Base-by-base conservation (phyloP, 2,329 filamentous ascomycete genomes). In the Aspergillus brasiliensis region DNA sequence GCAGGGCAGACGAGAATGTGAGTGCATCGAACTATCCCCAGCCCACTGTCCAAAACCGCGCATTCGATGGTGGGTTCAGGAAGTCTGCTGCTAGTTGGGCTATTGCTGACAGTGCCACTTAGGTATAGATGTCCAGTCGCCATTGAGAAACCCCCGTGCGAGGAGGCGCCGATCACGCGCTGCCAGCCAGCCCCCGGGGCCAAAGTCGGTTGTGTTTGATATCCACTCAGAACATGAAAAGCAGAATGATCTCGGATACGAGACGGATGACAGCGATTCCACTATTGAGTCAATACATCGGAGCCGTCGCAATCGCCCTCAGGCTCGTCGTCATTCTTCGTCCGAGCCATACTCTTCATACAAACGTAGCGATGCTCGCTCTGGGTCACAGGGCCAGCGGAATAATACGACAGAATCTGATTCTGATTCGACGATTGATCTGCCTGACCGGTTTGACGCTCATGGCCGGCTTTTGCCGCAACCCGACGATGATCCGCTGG, bases 1-100 rank as follows among this genome's bases (percentile, higher is more conserved):
- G 74, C 62, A 72, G 77, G 65, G 75, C 73, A 60, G 79, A 81
- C 72, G 80, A 82, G 70, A 82, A 81, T 80, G 80, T 82, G 79
- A 82, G 80, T 81, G 72, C 69, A 65, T 64, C 65, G 64, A 71
- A 69, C 64, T 69, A 68, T 69, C 66, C 67, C 71, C 71, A 69
- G 66, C 64, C 71, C 69, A 68, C 69, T 71, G 70, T 74, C 70
- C 68, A 73, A 69, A 67, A 72, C 67, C 72, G 70, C 67, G 65
- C 66, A 67, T 64, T 71, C 66, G 71, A 78, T 76, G 78, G 78
- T 80, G 78, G 73, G 78, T 81, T 74, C 63, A 62, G 53, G 64
- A 66, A 27, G 40, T 64, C 59, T 57, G 49, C 34, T 44, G n/a
- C 23, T 54, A 38, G 10, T 44, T 15, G 48, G 28, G 21, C 27